Conservation (phyloP, 1,284 basidiomycete genomes). For the Moesziomyces globuligerus region DNA sequence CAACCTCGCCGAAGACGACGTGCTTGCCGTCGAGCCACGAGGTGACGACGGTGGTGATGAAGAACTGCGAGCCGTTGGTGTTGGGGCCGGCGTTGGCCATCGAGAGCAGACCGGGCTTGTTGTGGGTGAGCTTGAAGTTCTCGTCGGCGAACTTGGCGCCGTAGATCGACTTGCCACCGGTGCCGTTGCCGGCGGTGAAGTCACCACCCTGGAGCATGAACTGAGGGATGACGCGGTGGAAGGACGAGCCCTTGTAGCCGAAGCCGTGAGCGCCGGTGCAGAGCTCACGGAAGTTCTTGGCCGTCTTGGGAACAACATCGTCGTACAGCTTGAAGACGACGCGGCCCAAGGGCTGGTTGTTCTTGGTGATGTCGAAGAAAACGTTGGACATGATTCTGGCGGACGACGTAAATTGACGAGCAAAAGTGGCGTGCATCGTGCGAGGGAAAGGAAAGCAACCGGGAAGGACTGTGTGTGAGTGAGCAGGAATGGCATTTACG, state of each 20-base stretch:
- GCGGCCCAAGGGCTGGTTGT: constrained; percentile 66
- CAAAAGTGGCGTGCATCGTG: constrained; percentile 53
- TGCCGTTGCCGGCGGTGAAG: constrained; percentile 66
- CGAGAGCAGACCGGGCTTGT: constrained; percentile 57
- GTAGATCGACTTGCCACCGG: constrained; percentile 67
- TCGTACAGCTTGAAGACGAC: constrained; percentile 64
- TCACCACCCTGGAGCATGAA: constrained; percentile 71
- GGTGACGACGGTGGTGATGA: constrained; percentile 66
- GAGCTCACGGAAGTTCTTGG: constrained; percentile 64
- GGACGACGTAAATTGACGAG: constrained; percentile 58
- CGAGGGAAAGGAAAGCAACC: background rate
- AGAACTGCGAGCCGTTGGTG: constrained; percentile 67
- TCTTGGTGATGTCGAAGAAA: constrained; percentile 76
- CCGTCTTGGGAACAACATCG: constrained; percentile 64
- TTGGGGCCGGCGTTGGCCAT: constrained; percentile 70
- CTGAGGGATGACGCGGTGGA: constrained; percentile 74
- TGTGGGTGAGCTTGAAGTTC: constrained; percentile 64
- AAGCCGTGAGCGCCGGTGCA: constrained; percentile 74
- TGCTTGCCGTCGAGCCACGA: constrained; percentile 89
- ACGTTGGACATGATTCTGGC: constrained; percentile 70
- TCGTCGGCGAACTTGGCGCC: constrained; percentile 59
- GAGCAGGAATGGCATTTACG: constrained; percentile 26
- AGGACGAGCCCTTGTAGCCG: constrained; percentile 77
- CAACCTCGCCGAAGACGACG: constrained; percentile 88
- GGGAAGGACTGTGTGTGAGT: constrained; percentile 47